Evolutionary conservation across 1,284 basidiomycete genomes (phyloP).

Genomic region (Pyrrhoderma noxium): DNA sequence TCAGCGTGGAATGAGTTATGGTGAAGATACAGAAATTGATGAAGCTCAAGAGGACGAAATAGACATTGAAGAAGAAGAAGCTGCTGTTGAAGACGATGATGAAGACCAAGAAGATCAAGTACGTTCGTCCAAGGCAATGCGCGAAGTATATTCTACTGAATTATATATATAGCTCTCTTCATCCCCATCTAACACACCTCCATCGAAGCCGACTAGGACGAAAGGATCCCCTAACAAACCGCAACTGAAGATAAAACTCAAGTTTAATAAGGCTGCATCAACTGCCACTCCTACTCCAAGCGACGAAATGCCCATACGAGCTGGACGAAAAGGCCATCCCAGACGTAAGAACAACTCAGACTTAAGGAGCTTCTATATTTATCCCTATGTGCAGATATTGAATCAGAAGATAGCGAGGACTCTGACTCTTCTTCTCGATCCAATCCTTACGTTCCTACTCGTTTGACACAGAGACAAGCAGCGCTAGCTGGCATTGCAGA

Average conservation of each 20-base stretch:
- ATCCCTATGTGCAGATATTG: slow-evolving; percentile 47
- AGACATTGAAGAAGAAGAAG: slow-evolving; percentile 25
- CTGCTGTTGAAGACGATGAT: slow-evolving; percentile 25
- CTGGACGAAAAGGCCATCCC: slow-evolving; percentile 21
- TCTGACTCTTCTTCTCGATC: slow-evolving; percentile 28
- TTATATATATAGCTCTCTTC: slow-evolving; percentile 4
- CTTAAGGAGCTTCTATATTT: background rate
- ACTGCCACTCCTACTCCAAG: slow-evolving; percentile 34
- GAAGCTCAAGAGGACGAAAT: slow-evolving; percentile 28
- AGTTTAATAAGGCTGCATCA: slow-evolving; percentile 37
- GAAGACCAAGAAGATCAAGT: slow-evolving; percentile 24
- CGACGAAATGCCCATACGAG: slow-evolving; percentile 24
- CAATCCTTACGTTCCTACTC: slow-evolving; percentile 29
- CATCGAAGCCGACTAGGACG: slow-evolving; percentile 9
- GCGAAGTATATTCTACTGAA: too few species aligned
- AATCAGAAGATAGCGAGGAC: slow-evolving; percentile 38
- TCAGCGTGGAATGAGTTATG: slow-evolving; percentile 22
- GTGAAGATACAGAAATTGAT: slow-evolving; percentile 28
- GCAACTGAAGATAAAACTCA: slow-evolving; percentile 59
- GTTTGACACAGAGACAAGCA: slow-evolving; percentile 65
- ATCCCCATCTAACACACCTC: slow-evolving; percentile 9
- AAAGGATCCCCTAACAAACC: slow-evolving; percentile 26
- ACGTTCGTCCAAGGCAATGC: slow-evolving; percentile 9
- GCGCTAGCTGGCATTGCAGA: slow-evolving; percentile 62
- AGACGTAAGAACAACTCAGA: slow-evolving; percentile 20